A percentile compares a stretch with the other conserved stretches of the same genome.
These are phyloP conservation scores for Tricholoma sp. DNA, from an alignment of 768 basidiomycete species.

Conservation along the genomic window DNA sequence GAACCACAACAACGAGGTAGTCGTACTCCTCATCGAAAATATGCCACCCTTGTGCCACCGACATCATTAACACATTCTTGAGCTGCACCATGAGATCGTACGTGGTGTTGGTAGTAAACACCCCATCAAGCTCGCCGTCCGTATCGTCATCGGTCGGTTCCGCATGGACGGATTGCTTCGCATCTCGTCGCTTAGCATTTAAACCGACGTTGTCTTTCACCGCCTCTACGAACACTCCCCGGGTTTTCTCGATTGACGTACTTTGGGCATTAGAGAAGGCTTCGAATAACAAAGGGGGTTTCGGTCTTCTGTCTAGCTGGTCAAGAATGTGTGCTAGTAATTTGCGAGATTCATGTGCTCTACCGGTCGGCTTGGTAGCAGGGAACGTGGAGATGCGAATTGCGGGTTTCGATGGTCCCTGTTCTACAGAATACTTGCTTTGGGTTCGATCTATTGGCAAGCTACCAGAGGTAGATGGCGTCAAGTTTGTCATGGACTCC, in stretches of 20 bases:
- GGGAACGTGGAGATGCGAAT: conserved; percentile 24
- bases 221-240: conserved; percentile 39
- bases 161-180: conserved; percentile 13
- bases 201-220: conserved; percentile 40
- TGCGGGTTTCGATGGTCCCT: not conserved
- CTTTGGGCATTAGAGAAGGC: conserved; percentile 24
- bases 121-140: conserved; percentile 40
- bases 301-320: conserved; percentile 52
- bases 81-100: conserved; percentile 60
- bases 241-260: conserved; percentile 24
- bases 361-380: conserved; percentile 15
- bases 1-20: not conserved
- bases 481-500: not conserved
- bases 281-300: conserved; percentile 50
- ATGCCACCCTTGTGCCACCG: conserved; percentile 53
- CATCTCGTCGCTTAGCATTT: conserved; percentile 21
- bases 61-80: conserved; percentile 53
- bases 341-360: conserved; percentile 57
- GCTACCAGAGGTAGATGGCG: not conserved
- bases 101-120: conserved; percentile 62
- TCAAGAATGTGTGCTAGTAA: conserved; percentile 59
- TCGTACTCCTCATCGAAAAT: conserved; percentile 54
- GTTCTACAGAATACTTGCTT: not conserved
- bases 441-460: not conserved
- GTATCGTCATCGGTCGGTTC: conserved; percentile 35